Evolutionary conservation across 371 early-diverging fungal genomes (phyloP).

Genomic region (Mucor irregularis): DNA sequence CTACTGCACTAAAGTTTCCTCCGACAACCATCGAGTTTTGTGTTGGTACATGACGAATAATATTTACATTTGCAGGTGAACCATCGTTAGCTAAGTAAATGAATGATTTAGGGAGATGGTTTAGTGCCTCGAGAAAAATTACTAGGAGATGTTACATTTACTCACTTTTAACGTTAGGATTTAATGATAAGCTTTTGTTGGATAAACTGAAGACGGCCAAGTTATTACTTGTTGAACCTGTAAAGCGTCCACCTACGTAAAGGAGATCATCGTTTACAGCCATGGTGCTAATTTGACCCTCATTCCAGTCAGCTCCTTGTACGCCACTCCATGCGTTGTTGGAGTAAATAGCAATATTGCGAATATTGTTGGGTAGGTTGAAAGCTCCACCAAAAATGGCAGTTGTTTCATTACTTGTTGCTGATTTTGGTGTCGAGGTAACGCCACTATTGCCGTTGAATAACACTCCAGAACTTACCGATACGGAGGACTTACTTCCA

Average conservation of each 20-base stretch:
- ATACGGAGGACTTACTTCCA: neutral
- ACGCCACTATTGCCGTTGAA: conserved; percentile 21
- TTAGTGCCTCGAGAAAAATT: no score
- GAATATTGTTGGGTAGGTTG: conserved; percentile 20
- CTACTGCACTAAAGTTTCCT: conserved; percentile 60
- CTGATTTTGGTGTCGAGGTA: conserved; percentile 11
- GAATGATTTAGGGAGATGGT: no score
- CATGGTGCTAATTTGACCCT: conserved; percentile 35
- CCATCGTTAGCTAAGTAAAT: conserved; percentile 25
- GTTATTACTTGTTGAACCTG: conserved; percentile 13
- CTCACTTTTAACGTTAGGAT: conserved; percentile 23
- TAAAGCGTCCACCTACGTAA: conserved; percentile 56
- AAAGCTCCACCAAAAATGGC: conserved; percentile 50
- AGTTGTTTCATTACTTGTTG: neutral
- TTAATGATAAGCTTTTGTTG: conserved; percentile 8
- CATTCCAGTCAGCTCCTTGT: conserved; percentile 35
- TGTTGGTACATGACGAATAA: conserved; percentile 35
- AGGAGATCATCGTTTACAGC: conserved; percentile 39
- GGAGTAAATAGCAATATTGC: conserved; percentile 45
- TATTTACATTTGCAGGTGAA: conserved; percentile 37
- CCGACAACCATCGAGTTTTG: conserved; percentile 42
- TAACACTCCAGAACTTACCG: conserved; percentile 34
- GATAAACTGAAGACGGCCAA: conserved; percentile 38
- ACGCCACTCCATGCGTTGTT: conserved; percentile 45
- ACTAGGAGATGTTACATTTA: conserved; percentile 6